A percentile compares a stretch with the other conserved stretches of the same genome.
Conservation (phyloP, 371 early-diverging fungal genomes). For the Lichtheimia hyalospora region DNA sequence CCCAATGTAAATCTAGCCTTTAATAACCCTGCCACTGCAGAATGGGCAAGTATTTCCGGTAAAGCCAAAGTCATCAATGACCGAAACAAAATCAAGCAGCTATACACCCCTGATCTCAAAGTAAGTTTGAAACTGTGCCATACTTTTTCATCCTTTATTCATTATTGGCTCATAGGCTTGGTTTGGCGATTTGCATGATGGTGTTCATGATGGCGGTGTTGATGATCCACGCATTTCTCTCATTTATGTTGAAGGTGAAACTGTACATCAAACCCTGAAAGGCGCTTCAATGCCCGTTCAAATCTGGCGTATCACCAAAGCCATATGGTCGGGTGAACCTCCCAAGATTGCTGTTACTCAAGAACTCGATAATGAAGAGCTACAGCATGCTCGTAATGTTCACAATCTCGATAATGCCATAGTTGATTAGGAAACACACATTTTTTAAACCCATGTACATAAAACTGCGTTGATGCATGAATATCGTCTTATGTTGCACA, state of each 20-base stretch:
- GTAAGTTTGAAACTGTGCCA: neutral
- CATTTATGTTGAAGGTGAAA: conserved; percentile 26
- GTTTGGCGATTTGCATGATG: conserved; percentile 45
- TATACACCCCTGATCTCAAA: conserved; percentile 28
- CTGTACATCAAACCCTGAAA: conserved; percentile 25
- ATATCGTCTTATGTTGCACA: too few species aligned
- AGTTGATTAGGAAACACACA: conserved; percentile 1
- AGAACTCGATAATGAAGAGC: conserved; percentile 15
- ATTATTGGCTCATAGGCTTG: conserved; percentile 18
- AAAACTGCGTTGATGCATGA: too few species aligned
- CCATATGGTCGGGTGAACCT: conserved; percentile 22
- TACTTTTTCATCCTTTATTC: neutral
- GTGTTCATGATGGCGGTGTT: conserved; percentile 41
- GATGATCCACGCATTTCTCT: conserved; percentile 44
- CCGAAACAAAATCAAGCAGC: conserved; percentile 31
- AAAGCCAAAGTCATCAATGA: conserved; percentile 39
- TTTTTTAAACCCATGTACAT: too few species aligned
- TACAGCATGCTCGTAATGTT: conserved; percentile 16
- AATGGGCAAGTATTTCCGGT: conserved; percentile 50
- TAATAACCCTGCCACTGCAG: conserved; percentile 29
- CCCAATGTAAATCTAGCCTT: conserved; percentile 43
- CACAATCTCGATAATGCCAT: conserved; percentile 8
- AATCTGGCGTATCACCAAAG: conserved; percentile 22
- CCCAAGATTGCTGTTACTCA: conserved; percentile 22
- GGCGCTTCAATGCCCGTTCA: conserved; percentile 19